Conservation (phyloP, 2,329 filamentous ascomycete genomes). For the Gnomoniopsis sp. region DNA sequence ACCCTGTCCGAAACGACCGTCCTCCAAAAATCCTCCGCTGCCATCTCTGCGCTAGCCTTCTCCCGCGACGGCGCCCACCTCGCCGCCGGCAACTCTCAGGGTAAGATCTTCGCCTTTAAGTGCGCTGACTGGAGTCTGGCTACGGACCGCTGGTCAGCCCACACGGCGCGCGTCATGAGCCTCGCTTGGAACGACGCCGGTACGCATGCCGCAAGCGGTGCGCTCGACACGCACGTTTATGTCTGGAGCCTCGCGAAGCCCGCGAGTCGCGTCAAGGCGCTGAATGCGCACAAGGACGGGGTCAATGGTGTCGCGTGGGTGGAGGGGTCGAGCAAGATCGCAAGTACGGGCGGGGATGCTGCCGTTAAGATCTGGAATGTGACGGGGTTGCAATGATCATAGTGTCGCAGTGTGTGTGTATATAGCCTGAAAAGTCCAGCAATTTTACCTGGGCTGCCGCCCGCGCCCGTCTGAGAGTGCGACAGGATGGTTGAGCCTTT, state of each 20-base stretch:
- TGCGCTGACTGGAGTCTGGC: slow-evolving; percentile 64
- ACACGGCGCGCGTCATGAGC: slow-evolving; percentile 55
- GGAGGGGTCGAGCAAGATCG: slow-evolving; percentile 60
- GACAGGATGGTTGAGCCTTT: too few relatives aligned
- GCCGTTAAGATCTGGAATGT: slow-evolving; percentile 86
- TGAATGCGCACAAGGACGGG: slow-evolving; percentile 94
- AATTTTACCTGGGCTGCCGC: too few relatives aligned
- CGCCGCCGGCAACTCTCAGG: slow-evolving; percentile 77
- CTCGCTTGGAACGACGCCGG: slow-evolving; percentile 75
- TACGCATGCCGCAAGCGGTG: slow-evolving; percentile 78
- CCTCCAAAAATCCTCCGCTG: slow-evolving; percentile 65
- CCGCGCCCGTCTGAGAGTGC: too few relatives aligned
- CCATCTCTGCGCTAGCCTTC: slow-evolving; percentile 79
- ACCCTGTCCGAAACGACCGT: slow-evolving; percentile 52
- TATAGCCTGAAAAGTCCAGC: too few relatives aligned
- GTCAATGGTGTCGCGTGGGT: slow-evolving; percentile 84
- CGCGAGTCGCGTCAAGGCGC: slow-evolving; percentile 76
- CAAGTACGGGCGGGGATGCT: slow-evolving; percentile 82
- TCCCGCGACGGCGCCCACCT: slow-evolving; percentile 73
- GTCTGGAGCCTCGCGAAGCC: slow-evolving; percentile 87
- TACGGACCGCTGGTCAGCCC: slow-evolving; percentile 68
- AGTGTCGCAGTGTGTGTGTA: too few relatives aligned
- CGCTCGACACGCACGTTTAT: slow-evolving; percentile 86
- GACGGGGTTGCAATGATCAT: slow-evolving; percentile 45
- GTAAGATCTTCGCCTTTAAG: slow-evolving; percentile 83